Evolutionary conservation across 352 stramenopile genomes (phyloP).

Genomic region (Phytopythium montanum): DNA sequence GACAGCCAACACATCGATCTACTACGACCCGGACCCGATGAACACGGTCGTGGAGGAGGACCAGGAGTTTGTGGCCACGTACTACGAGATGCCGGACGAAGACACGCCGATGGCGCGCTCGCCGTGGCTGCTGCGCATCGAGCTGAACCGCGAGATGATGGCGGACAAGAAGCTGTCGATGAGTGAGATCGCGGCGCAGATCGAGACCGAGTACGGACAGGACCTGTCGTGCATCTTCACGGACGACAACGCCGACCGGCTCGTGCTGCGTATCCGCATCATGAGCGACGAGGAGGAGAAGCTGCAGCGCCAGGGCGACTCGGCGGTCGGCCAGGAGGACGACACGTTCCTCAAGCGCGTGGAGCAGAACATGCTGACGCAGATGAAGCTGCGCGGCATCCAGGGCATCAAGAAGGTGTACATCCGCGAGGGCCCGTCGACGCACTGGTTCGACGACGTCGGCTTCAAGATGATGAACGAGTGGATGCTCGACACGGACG

Average conservation of each 20-base stretch:
- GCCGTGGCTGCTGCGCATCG: constrained; percentile 98
- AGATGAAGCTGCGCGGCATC: constrained; percentile 96
- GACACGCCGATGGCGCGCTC: constrained; percentile 93
- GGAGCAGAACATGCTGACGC: constrained; percentile 96
- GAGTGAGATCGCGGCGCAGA: constrained; percentile 95
- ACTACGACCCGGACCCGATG: constrained; percentile 98
- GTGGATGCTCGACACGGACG: constrained; percentile 99
- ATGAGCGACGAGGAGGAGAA: constrained; percentile 93
- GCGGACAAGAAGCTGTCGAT: constrained; percentile 98
- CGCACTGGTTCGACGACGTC: constrained; percentile 93
- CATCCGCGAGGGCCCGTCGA: constrained; percentile 94
- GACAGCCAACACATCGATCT: constrained; percentile 96
- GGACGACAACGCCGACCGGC: constrained; percentile 97
- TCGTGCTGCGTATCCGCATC: constrained; percentile 97
- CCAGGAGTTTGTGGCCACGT: constrained; percentile 96
- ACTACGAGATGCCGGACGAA: constrained; percentile 97
- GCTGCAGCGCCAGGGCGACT: constrained; percentile 73
- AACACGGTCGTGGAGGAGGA: constrained; percentile 97
- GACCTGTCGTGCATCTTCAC: constrained; percentile 97
- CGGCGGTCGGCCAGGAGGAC: constrained; percentile 89
- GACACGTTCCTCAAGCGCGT: constrained; percentile 97
- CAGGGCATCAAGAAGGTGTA: constrained; percentile 98
- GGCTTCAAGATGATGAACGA: constrained; percentile 96
- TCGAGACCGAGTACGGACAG: constrained; percentile 94
- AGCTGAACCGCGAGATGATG: constrained; percentile 97